phyloP scores from a whole-genome alignment of 495 filamentous ascomycete species.

The Podospora anserina region DNA sequence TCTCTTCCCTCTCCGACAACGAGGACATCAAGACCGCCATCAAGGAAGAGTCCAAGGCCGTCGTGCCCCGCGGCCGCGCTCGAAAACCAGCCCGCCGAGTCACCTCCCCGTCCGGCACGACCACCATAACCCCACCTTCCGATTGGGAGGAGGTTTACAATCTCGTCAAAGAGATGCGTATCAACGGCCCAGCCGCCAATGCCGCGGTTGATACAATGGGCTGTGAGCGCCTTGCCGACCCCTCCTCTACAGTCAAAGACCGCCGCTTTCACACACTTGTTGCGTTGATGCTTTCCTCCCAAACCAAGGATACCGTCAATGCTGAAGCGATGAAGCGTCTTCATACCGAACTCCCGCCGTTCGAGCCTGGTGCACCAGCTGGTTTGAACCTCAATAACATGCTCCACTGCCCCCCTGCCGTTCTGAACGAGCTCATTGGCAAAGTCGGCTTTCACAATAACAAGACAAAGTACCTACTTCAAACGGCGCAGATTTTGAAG shows the following conservation, averaged over 20 bases:
- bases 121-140: conserved; percentile 62
- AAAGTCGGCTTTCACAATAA: conserved; percentile 94
- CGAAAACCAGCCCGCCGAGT: conserved; percentile 65
- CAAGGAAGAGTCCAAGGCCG: neutral
- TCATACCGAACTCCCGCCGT: conserved; percentile 65
- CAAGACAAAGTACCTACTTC: conserved; percentile 86
- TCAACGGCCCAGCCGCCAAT: conserved; percentile 53
- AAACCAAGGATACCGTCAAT: conserved; percentile 94
- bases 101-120: conserved; percentile 52
- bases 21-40: neutral
- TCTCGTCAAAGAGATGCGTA: conserved; percentile 74
- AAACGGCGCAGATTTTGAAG: conserved; percentile 66
- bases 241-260: conserved; percentile 54
- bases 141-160: conserved; percentile 85
- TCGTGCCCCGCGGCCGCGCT: conserved; percentile 27
- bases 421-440: conserved; percentile 75
- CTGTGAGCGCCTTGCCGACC: conserved; percentile 72
- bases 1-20: neutral
- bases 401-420: conserved; percentile 63
- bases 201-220: conserved; percentile 98
- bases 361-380: conserved; percentile 32
- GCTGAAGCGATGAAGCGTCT: conserved; percentile 78
- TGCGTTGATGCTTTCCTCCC: conserved; percentile 91
- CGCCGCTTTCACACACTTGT: conserved; percentile 88
- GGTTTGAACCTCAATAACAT: conserved; percentile 76